A percentile compares a stretch with the other conserved stretches of the same genome.
Evolutionary conservation across 2,329 filamentous ascomycete genomes (phyloP).

Genomic region (Aspergillus eucalypticola): DNA sequence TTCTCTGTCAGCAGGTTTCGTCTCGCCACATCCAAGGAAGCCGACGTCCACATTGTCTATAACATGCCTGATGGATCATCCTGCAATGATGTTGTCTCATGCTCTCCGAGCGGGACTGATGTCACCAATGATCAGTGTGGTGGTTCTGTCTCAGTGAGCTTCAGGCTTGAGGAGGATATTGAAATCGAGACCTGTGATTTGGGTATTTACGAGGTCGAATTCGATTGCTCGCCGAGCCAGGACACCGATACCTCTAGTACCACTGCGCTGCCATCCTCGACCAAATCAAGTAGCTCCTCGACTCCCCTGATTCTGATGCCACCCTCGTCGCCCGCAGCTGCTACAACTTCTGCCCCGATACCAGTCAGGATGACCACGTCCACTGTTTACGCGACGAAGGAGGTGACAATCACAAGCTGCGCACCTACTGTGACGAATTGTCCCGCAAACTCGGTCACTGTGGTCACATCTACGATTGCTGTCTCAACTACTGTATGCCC

Average conservation of each 20-base stretch:
- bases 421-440: conserved; percentile 49
- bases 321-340: background rate
- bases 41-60: conserved; percentile 82
- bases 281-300: background rate
- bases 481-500: conserved; percentile 63
- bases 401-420: conserved; percentile 44
- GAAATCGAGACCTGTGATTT: conserved; percentile 66
- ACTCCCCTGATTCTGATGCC: background rate
- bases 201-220: conserved; percentile 47
- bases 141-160: conserved; percentile 78
- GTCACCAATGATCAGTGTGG: conserved; percentile 88
- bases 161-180: conserved; percentile 60
- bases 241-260: conserved; percentile 11
- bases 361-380: conserved; percentile 36
- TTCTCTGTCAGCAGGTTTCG: conserved; percentile 79
- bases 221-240: conserved; percentile 30
- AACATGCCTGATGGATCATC: conserved; percentile 76
- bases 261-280: background rate
- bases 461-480: conserved; percentile 57
- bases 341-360: conserved; percentile 11
- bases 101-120: conserved; percentile 66
- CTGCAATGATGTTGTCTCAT: conserved; percentile 76
- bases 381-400: conserved; percentile 40
- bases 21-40: conserved; percentile 72
- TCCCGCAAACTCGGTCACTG: conserved; percentile 51